phyloP scores from a whole-genome alignment of 805 yeast genomes.

The Saturnispora galanensis region DNA sequence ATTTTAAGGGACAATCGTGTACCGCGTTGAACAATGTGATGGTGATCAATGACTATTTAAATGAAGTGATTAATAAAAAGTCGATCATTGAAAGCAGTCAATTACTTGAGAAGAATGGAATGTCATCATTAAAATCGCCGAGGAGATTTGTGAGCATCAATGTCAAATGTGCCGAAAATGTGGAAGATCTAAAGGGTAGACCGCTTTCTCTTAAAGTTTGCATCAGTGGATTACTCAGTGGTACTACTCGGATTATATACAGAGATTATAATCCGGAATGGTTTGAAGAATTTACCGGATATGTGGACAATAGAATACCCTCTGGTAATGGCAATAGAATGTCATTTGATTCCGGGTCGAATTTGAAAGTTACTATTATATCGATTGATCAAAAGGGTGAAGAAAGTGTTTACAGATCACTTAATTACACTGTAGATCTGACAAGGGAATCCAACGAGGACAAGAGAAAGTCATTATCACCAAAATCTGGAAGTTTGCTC shows the following conservation, averaged over 20 bases:
- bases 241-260: slow-evolving; percentile 53
- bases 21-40: slow-evolving; percentile 24
- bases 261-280: slow-evolving; percentile 65
- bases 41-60: slow-evolving; percentile 14
- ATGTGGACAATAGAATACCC: slow-evolving; percentile 10
- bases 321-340: neutral
- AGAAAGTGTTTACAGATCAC: slow-evolving; percentile 9
- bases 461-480: slow-evolving; percentile 18
- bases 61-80: slow-evolving; percentile 4
- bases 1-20: slow-evolving; percentile 19
- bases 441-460: slow-evolving; percentile 6
- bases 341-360: slow-evolving; percentile 2
- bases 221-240: slow-evolving; percentile 18
- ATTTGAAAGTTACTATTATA: slow-evolving; percentile 11
- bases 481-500: slow-evolving; percentile 45
- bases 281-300: slow-evolving; percentile 74
- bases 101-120: neutral
- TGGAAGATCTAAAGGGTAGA: slow-evolving; percentile 23
- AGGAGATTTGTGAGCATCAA: slow-evolving; percentile 18
- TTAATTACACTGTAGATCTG: slow-evolving; percentile 9
- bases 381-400: slow-evolving; percentile 14
- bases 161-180: slow-evolving; percentile 23
- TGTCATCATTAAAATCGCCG: neutral
- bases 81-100: slow-evolving; percentile 9
- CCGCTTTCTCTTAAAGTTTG: slow-evolving; percentile 21